Percentiles rank a stretch among this genome's conserved stretches.
These are phyloP conservation scores for Plasmodium fragile DNA, from an alignment of 169 alveolate species.

Conservation along the genomic window DNA sequence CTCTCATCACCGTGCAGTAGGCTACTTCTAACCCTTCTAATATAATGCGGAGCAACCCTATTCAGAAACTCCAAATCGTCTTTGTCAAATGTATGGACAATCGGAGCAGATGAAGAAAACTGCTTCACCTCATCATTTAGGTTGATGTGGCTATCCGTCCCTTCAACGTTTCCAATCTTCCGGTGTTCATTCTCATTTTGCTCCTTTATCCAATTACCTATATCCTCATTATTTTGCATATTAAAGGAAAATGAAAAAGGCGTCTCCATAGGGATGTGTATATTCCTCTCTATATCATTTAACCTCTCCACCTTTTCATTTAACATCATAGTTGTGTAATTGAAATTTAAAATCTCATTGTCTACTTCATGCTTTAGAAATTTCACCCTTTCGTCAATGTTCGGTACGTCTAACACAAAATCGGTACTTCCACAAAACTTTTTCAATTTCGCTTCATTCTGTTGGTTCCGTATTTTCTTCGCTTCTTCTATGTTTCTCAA, in stretches of 20 bases:
- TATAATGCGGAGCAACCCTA: constrained; percentile 30
- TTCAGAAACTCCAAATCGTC: constrained; percentile 38
- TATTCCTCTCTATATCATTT: constrained; percentile 45
- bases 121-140: constrained; percentile 43
- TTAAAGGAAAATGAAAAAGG: constrained; percentile 40
- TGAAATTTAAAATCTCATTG: constrained; percentile 24
- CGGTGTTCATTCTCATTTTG: constrained; percentile 7
- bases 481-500: constrained; percentile 9
- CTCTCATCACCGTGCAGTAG: neutral
- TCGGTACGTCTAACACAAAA: constrained; percentile 37
- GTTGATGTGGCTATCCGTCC: neutral
- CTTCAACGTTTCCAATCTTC: neutral
- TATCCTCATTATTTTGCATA: constrained; percentile 53
- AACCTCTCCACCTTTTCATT: constrained; percentile 53
- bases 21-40: constrained; percentile 28
- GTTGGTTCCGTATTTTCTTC: constrained; percentile 16
- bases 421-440: constrained; percentile 58
- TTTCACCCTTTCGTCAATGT: constrained; percentile 26
- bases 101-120: constrained; percentile 15
- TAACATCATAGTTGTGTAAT: constrained; percentile 39
- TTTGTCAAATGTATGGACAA: constrained; percentile 33
- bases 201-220: constrained; percentile 14
- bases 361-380: constrained; percentile 63
- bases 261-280: constrained; percentile 47
- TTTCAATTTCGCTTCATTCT: constrained; percentile 40